Base-by-base conservation (phyloP, 768 basidiomycete genomes). In the Tylopilus sp. region DNA sequence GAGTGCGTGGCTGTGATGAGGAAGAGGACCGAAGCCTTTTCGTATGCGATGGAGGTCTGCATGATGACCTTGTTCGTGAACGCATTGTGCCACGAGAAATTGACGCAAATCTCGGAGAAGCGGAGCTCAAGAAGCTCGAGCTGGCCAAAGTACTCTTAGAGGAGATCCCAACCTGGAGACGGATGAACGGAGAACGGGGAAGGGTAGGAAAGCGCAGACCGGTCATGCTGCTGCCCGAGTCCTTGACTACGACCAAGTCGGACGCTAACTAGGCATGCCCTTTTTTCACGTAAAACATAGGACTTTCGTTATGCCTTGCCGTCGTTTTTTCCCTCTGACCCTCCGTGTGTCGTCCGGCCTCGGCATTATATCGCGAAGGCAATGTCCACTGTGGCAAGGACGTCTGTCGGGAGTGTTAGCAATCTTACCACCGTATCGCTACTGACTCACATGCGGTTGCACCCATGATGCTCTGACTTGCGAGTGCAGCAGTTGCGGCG, bases 71-170 rank as follows among this genome's bases (percentile, higher is more conserved):
- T 98, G 74, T 79, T 80, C 53, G 92, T 98, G 75, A 98, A 98
- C 19, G 97, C 96, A 72, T 99, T 97, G 56, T 87, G 81, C 94
- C 97, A 99, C 0, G 92, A 87, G 65, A 98, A 99, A 58, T 89
- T 88, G 71, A 98, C 94, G 61, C 91, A 83, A 58, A 98, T 92
- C 69, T 98, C 96, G 10, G 96, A 84, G 75, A 99, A 99, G 33
- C 97, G 85, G 48, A 99, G 81, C 68, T 99, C 97, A 36, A 99
- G 84, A 6, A 98, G 83, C 65, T 99, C 97, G 40, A 99, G 85
- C 71, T 99, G 97, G 31, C 97, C 96, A 74, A 98, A 99, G 76
- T 99, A 99, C 74, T 97, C 98, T 86, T 96, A 98, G 40, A 99
- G 78, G 21, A 98, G 78, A 74, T 98, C 96, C 45, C 95, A 81